Conservation (phyloP, 2,329 filamentous ascomycete species). For the Sordariomycetes sp. region DNA sequence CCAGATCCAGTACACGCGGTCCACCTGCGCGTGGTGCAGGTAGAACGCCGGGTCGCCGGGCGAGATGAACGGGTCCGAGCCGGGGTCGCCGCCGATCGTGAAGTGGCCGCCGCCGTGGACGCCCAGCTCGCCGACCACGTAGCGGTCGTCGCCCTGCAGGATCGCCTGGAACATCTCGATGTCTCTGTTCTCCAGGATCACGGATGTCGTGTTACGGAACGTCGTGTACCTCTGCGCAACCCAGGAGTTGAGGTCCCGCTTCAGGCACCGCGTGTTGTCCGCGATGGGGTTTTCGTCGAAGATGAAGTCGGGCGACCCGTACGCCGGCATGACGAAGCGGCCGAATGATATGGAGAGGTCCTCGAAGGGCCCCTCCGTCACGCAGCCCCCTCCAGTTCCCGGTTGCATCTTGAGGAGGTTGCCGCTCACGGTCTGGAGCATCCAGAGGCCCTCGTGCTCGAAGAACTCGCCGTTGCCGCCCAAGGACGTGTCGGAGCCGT, state of each 20-base stretch:
- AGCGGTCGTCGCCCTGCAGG: constrained; percentile 22
- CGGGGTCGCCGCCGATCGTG: constrained; percentile 22
- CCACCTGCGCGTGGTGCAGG: constrained; percentile 17
- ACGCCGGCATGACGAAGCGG: constrained; percentile 11
- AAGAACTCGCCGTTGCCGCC: constrained; percentile 28
- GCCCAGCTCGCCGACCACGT: constrained; percentile 17
- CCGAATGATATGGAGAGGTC: constrained; percentile 23
- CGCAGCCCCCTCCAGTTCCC: constrained; percentile 37
- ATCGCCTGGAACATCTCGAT: constrained; percentile 23
- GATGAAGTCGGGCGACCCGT: constrained; percentile 1
- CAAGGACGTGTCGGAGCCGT: constrained; percentile 34
- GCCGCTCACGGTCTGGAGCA: constrained; percentile 24
- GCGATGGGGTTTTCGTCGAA: constrained; percentile 10
- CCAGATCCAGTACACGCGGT: constrained; percentile 19
- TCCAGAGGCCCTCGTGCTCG: constrained; percentile 11
- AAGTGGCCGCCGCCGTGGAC: constrained; percentile 29
- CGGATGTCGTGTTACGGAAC: constrained; percentile 15
- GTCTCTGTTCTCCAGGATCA: constrained; percentile 13
- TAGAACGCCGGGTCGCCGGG: constrained; percentile 17
- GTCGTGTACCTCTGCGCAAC: constrained; percentile 17
- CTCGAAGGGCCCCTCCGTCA: constrained; percentile 31
- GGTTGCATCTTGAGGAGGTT: constrained; percentile 27
- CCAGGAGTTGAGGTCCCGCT: constrained; percentile 17
- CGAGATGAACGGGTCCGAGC: constrained; percentile 12
- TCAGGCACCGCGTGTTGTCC: constrained; percentile 31